Base-by-base conservation (phyloP, 306 rosid genomes). In the Prunus salicina region DNA sequence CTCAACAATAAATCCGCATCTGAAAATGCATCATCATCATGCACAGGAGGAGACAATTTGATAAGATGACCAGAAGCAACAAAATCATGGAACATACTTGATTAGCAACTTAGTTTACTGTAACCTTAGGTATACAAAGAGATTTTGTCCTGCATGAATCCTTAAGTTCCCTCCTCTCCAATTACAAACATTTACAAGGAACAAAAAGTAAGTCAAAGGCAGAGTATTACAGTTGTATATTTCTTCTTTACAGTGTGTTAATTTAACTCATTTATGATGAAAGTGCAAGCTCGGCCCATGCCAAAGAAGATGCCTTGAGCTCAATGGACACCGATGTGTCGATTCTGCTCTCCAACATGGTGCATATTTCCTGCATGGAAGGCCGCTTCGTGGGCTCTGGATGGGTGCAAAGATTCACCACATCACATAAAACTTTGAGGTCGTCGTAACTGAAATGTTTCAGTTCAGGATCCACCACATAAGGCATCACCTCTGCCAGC, bases 201-300 rank as follows among this genome's bases (percentile, higher is more conserved):
- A 49, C 51, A 82, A 67, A 72, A 28, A 73, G 74, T 67, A 72
- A 75, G 73, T 58, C 43, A 55, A 43, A 73, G 49, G 52, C 81
- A 75, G 41, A 56, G 79, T 83, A 88, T 61, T 69, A 74, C 73
- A 71, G 65, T 38, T 64, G 79, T 86, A 79, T 87, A 82, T 76
- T 78, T 64, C 86, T 88, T 83, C 81, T 89, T 68, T 84, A 88
- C 90, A 78, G 79, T 81, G 83, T 85, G 92, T 87, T 89, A 88
- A 85, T 84, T 87, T 74, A 62, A 75, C 80, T 81, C 56, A 52
- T 46, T 82, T 76, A 89, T 19, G 99, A 87, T 75, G 83, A 85
- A 77, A 96, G 98, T 41, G 93, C 98, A 82, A 92, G 97, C 71
- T 96, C 98, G 46, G 98, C 99, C 99, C 99, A 96, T 30, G 99